Evolutionary conservation across 108 stramenopile genomes (phyloP).

Genomic region (Fragilariopsis cylindrus): DNA sequence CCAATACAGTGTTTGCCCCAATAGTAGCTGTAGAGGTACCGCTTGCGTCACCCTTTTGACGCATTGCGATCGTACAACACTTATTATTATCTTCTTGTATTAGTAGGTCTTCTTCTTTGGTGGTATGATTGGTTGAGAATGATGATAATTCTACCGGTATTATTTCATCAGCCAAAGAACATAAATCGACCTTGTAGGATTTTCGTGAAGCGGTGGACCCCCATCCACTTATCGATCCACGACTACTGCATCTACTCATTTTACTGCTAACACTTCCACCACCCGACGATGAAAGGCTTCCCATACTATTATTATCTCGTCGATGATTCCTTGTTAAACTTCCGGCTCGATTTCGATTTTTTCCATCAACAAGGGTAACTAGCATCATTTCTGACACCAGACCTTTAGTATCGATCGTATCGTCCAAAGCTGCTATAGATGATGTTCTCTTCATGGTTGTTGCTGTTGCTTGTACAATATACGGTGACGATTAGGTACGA

Average conservation of each 20-base stretch:
- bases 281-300: neutral
- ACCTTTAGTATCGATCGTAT: neutral
- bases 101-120: no score
- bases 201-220: slow-evolving; percentile 18
- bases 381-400: slow-evolving; percentile 23
- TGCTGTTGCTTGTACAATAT: neutral
- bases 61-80: neutral
- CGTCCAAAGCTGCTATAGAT: slow-evolving; percentile 11
- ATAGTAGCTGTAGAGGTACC: neutral
- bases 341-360: neutral
- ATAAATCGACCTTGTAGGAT: slow-evolving; percentile 29
- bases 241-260: neutral
- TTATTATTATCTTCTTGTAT: neutral
- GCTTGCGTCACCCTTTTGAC: neutral
- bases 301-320: neutral
- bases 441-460: slow-evolving; percentile 14
- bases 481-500: neutral
- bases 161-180: slow-evolving; percentile 5
- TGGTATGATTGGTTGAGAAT: no score
- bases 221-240: slow-evolving; percentile 21
- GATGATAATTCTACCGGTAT: neutral
- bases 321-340: neutral
- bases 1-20: neutral
- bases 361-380: slow-evolving; percentile 15
- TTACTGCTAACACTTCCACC: neutral